Base-by-base conservation (phyloP, 179 eudicot species). In the Monotropa hypopitys region DNA sequence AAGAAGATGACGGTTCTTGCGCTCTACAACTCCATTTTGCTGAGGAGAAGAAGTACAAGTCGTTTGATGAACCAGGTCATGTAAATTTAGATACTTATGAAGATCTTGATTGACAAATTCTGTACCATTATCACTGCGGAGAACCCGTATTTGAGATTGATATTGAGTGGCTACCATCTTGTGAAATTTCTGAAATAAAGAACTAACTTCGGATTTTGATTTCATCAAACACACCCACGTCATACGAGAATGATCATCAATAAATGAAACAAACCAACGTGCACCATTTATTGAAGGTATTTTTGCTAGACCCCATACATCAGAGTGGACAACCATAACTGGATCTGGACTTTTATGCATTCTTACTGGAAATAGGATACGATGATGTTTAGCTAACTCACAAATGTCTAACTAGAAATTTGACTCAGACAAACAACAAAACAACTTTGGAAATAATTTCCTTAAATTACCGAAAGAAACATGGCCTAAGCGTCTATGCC, bases 401-500 rank as follows among this genome's bases (percentile, higher is more conserved):
- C 70, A 65, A 65, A 35, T 35, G 35, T 65, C 18, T 15, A 23
- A 65, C 38, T 35, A 10, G 13, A 65, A 65, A 65, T 65, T 16
- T 35, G 45, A 35, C 16, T 13, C 12, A 35, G 7, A 7, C 18
- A 65, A 35, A 65, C 1, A 2, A 16, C 0, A 15, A 63, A 62
- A 63, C 35, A 63, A 18, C 6, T 32, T 35, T 32, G 69, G 21
- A 30, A 30, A 4, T 7, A 65, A 65, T 65, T 65, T 65, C 7
- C 2, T 65, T 16, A 65, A 20, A 35, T 65, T 32, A 12, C 74
- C 75, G 68, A 80, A 80, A 20, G 47, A 80, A 32, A 61, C 28
- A 76, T 70, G 70, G 20, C 80, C 79, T 23, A 76, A 40, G 5
- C 49, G 33, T n/a, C 45, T 54, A n/a, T n/a, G n/a, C n/a, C n/a